These are phyloP conservation scores for Avena eriantha DNA, from an alignment of 176 grass and related monocot species.

Conservation along the genomic window DNA sequence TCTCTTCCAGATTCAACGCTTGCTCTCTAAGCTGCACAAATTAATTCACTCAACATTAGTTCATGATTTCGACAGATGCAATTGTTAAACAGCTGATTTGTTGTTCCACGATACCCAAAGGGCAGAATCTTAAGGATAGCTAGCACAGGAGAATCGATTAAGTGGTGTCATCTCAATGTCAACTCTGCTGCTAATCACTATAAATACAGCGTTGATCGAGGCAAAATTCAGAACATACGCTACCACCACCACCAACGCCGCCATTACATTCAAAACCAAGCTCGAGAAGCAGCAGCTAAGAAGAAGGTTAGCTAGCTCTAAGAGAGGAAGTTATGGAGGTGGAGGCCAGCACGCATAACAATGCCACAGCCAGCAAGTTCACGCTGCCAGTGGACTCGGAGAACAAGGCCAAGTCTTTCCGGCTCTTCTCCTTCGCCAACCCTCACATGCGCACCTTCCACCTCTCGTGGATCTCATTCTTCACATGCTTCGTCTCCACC, in stretches of 20 bases:
- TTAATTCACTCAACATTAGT: neutral
- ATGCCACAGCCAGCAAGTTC: slow-evolving; percentile 44
- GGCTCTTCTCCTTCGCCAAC: slow-evolving; percentile 25
- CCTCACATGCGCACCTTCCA: neutral
- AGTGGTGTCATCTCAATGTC: no score
- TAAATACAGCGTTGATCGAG: neutral
- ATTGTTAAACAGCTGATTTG: neutral
- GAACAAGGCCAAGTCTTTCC: slow-evolving; percentile 38
- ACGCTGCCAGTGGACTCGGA: slow-evolving; percentile 78
- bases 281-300: neutral
- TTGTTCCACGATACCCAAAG: neutral
- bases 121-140: neutral
- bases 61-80: neutral
- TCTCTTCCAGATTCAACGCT: neutral
- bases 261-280: neutral
- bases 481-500: no score
- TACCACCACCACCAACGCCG: neutral
- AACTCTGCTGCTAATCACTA: neutral
- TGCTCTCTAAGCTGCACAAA: neutral
- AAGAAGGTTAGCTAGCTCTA: neutral
- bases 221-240: neutral
- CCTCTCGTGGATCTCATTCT: no score
- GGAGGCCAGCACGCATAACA: neutral
- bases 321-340: neutral
- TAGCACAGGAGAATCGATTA: no score